Evolutionary conservation across 2,329 filamentous ascomycete species (phyloP).

Genomic region (Chalara sp.): DNA sequence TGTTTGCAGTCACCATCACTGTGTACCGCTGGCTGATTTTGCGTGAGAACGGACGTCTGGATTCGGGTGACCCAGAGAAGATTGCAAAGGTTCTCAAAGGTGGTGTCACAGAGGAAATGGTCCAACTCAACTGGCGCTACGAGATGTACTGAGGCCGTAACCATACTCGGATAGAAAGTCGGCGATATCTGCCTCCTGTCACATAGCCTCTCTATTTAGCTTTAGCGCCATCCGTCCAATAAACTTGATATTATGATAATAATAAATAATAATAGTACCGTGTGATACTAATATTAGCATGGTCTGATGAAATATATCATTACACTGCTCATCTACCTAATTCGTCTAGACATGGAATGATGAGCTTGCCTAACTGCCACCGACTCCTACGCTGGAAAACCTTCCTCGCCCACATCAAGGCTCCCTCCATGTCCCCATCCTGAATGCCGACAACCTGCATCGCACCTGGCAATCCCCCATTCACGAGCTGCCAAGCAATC

Average conservation of each 20-base stretch:
- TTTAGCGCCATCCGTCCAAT: neutral
- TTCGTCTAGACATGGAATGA: conserved; percentile 26
- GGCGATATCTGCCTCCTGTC: neutral
- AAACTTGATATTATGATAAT: neutral
- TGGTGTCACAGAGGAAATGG: conserved; percentile 37
- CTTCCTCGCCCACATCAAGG: conserved; percentile 26
- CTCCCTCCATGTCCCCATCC: conserved; percentile 26
- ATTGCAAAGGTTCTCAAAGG: conserved; percentile 34
- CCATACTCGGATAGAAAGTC: neutral
- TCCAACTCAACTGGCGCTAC: conserved; percentile 35
- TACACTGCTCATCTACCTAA: conserved; percentile 5
- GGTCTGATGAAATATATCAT: neutral
- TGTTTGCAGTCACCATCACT: conserved; percentile 30
- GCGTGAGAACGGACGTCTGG: conserved; percentile 33
- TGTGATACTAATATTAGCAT: neutral
- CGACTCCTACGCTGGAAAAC: conserved; percentile 26
- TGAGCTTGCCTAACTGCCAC: conserved; percentile 28
- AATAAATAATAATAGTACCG: neutral
- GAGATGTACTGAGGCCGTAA: conserved; percentile 32
- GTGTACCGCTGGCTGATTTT: conserved; percentile 31
- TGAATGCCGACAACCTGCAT: conserved; percentile 27
- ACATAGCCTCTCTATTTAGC: neutral
- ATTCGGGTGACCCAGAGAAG: conserved; percentile 29
- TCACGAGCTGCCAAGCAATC: conserved; percentile 33
- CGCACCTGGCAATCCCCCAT: conserved; percentile 24